These are phyloP conservation scores for Silene vulgaris DNA, from an alignment of 179 eudicot species.

Conservation along the genomic window DNA sequence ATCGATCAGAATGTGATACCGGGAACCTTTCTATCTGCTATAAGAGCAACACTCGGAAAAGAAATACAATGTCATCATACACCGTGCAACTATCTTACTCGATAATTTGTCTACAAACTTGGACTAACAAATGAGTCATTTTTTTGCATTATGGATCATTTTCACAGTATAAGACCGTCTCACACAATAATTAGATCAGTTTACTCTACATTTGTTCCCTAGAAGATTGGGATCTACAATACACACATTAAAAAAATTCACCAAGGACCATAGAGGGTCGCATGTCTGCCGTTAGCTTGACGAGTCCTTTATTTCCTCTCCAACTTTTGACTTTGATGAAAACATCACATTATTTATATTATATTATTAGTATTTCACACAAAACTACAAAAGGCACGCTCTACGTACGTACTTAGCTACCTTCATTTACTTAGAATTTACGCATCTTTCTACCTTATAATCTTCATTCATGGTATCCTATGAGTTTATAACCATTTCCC, in stretches of 20 bases:
- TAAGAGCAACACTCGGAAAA: too few relatives aligned
- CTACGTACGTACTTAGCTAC: background rate
- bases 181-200: background rate
- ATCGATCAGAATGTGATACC: too few relatives aligned
- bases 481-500: background rate
- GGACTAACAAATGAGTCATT: too few relatives aligned
- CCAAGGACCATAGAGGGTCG: background rate
- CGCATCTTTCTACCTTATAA: constrained; percentile 12
- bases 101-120: too few relatives aligned
- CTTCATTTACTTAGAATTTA: constrained; percentile 17
- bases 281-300: constrained; percentile 57
- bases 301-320: constrained; percentile 43
- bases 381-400: background rate
- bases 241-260: background rate
- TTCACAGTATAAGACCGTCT: too few relatives aligned
- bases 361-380: background rate
- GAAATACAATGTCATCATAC: too few relatives aligned
- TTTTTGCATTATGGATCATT: too few relatives aligned
- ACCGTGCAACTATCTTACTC: too few relatives aligned
- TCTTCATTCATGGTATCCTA: constrained; percentile 9
- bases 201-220: background rate
- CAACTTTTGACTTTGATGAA: constrained; percentile 7
- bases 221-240: constrained; percentile 8
- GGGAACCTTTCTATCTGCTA: too few relatives aligned
- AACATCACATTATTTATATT: background rate